Percentiles rank a stretch among this genome's conserved stretches.
Evolutionary conservation across 257 asterid species (phyloP).

Genomic region (Solanum sitiens): DNA sequence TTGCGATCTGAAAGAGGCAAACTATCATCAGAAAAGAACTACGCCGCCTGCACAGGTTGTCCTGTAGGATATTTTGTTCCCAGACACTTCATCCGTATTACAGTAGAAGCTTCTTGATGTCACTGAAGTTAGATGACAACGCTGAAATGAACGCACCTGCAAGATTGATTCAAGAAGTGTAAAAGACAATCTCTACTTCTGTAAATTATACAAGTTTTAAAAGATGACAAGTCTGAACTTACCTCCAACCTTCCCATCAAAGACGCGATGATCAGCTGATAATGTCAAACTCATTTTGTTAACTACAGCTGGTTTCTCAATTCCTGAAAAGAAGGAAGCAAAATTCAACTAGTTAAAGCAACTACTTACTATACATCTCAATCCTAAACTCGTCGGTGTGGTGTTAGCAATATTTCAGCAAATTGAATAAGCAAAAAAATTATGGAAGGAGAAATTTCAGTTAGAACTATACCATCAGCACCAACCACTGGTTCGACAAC

Average conservation of each 20-base stretch:
- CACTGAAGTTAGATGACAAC: slow-evolving; percentile 63
- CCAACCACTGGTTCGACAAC: slow-evolving; percentile 81
- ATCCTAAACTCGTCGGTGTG: not conserved
- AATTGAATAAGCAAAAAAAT: not conserved
- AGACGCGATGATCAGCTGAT: slow-evolving; percentile 95
- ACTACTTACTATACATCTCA: not conserved
- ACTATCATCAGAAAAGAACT: not conserved
- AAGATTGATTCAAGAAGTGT: not conserved
- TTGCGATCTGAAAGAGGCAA: not conserved
- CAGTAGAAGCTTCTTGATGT: slow-evolving; percentile 67
- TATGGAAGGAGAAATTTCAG: not conserved
- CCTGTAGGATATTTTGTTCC: not conserved
- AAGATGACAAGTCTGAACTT: not conserved
- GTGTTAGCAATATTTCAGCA: not conserved
- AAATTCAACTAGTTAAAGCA: not conserved
- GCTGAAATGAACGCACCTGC: slow-evolving; percentile 66
- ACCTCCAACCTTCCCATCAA: slow-evolving; percentile 98
- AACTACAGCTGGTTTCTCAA: slow-evolving; percentile 66
- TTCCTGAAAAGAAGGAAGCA: slow-evolving; percentile 40
- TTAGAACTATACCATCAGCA: slow-evolving; percentile 53
- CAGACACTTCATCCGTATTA: slow-evolving; percentile 15
- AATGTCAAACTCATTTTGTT: slow-evolving; percentile 77
- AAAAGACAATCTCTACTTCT: not conserved
- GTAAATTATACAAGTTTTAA: not conserved
- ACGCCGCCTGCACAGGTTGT: not conserved